Conservation (phyloP, 176 grass and related monocot species). For the Rhynchospora tenuis region DNA sequence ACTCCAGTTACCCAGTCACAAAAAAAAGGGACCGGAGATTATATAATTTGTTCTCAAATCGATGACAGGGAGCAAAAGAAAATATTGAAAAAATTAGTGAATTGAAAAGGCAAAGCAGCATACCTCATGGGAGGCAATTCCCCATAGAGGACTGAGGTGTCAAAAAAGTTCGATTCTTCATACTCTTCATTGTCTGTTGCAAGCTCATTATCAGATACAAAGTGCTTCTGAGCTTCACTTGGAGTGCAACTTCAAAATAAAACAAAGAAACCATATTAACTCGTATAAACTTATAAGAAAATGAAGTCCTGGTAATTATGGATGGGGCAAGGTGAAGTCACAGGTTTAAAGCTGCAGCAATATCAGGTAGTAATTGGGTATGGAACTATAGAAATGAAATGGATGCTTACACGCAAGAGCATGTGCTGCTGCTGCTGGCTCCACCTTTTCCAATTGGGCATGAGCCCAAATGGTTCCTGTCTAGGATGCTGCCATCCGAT, state of each 20-base stretch:
- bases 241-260: constrained; percentile 16
- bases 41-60: neutral
- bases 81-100: neutral
- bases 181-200: neutral
- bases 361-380: constrained; percentile 19
- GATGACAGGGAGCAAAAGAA: neutral
- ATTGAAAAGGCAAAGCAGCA: neutral
- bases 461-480: constrained; percentile 38
- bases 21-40: neutral
- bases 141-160: constrained; percentile 21
- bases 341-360: constrained; percentile 26
- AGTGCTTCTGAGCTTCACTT: neutral
- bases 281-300: neutral
- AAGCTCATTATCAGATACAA: constrained; percentile 15
- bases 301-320: neutral
- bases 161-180: constrained; percentile 21
- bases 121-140: constrained; percentile 12
- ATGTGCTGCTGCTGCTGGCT: constrained; percentile 30
- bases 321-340: constrained; percentile 11
- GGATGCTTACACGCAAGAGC: constrained; percentile 26
- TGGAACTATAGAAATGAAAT: constrained; percentile 17
- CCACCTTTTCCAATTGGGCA: constrained; percentile 42
- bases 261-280: neutral
- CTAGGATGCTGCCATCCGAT: constrained; percentile 75
- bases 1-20: neutral